These are phyloP conservation scores for Beta lomatogona DNA, from an alignment of 179 eudicot species.

Conservation along the genomic window DNA sequence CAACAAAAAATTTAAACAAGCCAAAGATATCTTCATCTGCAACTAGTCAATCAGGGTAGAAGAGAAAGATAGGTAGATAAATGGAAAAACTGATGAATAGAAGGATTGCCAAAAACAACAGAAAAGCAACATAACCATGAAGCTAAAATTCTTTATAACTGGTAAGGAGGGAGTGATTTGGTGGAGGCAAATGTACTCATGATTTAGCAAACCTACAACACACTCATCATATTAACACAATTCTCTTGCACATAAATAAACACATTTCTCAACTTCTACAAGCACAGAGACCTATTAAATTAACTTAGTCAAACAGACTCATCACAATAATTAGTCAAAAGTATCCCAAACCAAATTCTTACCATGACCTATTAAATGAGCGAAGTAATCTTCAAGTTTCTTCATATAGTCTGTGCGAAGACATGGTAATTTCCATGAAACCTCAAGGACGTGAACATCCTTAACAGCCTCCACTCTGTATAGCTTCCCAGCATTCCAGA, in stretches of 20 bases:
- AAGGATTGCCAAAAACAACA: not conserved
- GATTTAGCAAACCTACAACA: not conserved
- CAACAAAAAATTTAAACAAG: constrained; percentile 1
- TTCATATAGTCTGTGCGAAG: constrained; percentile 77
- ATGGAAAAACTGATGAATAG: not conserved
- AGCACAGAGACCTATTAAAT: not conserved
- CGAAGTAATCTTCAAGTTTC: constrained; percentile 89
- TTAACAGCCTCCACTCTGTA: constrained; percentile 90
- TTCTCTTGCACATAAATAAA: not conserved
- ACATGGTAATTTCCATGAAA: constrained; percentile 91
- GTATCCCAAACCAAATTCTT: constrained; percentile 24
- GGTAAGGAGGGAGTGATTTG: not conserved
- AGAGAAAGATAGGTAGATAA: not conserved
- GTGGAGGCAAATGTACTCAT: not conserved
- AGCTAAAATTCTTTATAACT: not conserved
- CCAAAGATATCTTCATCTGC: not conserved
- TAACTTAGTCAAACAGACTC: not conserved
- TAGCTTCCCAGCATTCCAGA: constrained; percentile 84
- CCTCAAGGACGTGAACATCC: constrained; percentile 83
- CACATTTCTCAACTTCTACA: constrained; percentile 8
- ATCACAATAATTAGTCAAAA: constrained; percentile 15
- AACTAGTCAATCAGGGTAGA: not conserved
- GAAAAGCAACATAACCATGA: not conserved
- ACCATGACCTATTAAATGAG: constrained; percentile 98
- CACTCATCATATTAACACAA: not conserved